Evolutionary conservation across 2,329 filamentous ascomycete species (phyloP), one percentile per base, ranked within the genome.

Genomic region (Trichophyton mentagrophytes): DNA sequence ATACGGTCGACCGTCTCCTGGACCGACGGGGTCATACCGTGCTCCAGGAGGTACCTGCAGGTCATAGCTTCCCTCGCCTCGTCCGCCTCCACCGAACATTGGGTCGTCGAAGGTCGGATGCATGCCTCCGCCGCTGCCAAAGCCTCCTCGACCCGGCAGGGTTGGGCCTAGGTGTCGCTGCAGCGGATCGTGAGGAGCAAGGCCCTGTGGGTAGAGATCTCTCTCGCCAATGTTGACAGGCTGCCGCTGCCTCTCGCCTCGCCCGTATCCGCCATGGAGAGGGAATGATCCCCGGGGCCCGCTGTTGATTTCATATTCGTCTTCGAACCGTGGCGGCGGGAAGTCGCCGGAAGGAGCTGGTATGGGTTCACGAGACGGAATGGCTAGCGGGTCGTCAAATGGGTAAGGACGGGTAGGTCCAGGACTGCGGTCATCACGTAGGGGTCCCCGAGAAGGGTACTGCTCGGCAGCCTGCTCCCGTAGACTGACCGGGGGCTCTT

Each of bases 51-150:
- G 93, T 30, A 84, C 86, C 70, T 86, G 86, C 1, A 87, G 85
- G 69, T 91, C 82, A 68, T 82, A 86, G 0, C 77, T 78, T 13
- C 74, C 77, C 40, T 78, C 73, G 5, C 71, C 76, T 1, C 73
- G 73, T 8, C 77, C 73, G 1, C 85, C 86, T 15, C 55, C 55
- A 4, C 80, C 81, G 70, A 96, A 96, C 56, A 96, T 74, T 5
- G 89, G 90, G 69, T 97, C 91, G 67, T 96, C 90, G 71, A 96
- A 93, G 0, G 91, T 95, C 0, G 93, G 93, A 73, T 96, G 89
- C 93, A 99, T 99, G 0, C 93, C 93, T 11, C 87, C 85, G 0
- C 92, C 93, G 40, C 40, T n/a, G 40, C 15, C 40, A 7, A 44
- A 9, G 40, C 40, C 40, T 44, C 40, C 40, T 17, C 33, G 33